Base-by-base conservation (phyloP, 1,139 yeast genomes). In the Geotrichum cucujoidarum region DNA sequence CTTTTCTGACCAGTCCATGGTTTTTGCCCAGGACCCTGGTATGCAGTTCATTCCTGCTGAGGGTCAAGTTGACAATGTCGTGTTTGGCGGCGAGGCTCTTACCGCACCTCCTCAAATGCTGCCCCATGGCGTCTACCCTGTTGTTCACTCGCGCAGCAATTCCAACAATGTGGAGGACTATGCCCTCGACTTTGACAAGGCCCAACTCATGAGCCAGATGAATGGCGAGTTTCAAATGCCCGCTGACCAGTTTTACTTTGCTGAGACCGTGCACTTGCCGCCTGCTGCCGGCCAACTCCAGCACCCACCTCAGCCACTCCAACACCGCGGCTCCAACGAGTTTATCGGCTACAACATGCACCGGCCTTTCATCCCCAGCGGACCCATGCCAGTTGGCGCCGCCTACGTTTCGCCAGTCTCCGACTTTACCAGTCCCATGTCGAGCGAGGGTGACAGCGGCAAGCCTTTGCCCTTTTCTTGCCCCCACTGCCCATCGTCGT, bases 401-500 rank as follows among this genome's bases (percentile, higher is more conserved):
- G 40, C 32, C 11, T 37, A 24, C 20, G 13, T 37, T 13, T 37
- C 40, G 8, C 32, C 40, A 20, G 32, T n/a, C n/a, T 22, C 32
- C 8, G 40, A 37, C 16, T 37, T 37, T 24, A 37, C 32, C 7
- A 25, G 40, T 25, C 40, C 40, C 10, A 22, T 14, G 3, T 7
- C 21, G 20, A 24, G 32, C 4, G 20, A 27, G 25, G 18, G 27
- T 10, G 31, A 24, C 7, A 25, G 31, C 30, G 25, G 24, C 29
- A 16, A n/a, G 20, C 22, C 24, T 6, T 22, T 24, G 16, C 40
- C 31, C n/a, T 37, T 25, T 20, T n/a, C 18, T 24, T 37, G 80
- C 66, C 83, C 73, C 57, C 81, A 71, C 65, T 90, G 98, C 70
- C 80, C 80, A 49, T 85, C 95, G 0, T 76, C 75, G 37, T 90